Percentiles rank a stretch among this genome's conserved stretches.
Evolutionary conservation across 225 moss, liverwort and hornwort species (phyloP).

Genomic region (Pleurozium schreberi): DNA sequence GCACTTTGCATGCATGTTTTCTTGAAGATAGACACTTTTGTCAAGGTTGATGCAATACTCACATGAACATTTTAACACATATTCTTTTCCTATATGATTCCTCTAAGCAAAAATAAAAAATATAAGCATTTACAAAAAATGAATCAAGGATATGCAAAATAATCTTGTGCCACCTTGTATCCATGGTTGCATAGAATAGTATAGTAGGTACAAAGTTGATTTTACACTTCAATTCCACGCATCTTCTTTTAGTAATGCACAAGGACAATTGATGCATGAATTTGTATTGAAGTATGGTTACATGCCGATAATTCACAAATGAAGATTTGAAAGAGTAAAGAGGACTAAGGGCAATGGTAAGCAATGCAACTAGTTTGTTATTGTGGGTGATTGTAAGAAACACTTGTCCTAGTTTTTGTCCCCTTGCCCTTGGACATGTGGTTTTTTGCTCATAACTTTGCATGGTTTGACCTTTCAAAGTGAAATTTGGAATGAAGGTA

Average conservation of each 20-base stretch:
- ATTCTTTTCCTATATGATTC: rapidly evolving
- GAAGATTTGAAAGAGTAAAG: background rate
- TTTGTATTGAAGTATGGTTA: background rate
- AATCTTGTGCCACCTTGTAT: background rate
- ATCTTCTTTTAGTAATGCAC: background rate
- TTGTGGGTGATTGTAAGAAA: too few relatives aligned
- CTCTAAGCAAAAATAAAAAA: background rate
- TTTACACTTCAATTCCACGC: rapidly evolving
- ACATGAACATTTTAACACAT: background rate
- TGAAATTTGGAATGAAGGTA: too few relatives aligned
- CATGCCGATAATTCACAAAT: background rate
- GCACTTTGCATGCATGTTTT: background rate
- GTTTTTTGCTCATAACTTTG: too few relatives aligned
- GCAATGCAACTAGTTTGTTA: too few relatives aligned
- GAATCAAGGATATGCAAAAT: background rate
- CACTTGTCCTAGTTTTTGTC: too few relatives aligned
- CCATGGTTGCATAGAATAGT: background rate
- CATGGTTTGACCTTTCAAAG: too few relatives aligned
- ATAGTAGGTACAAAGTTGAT: background rate
- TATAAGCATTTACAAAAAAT: background rate
- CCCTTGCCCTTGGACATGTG: too few relatives aligned
- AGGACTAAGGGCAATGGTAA: background rate
- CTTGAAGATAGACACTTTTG: background rate
- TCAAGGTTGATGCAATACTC: background rate
- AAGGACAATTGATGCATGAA: background rate